Base-by-base conservation (phyloP, 2,329 filamentous ascomycete genomes). In the Penicillium digitatum region DNA sequence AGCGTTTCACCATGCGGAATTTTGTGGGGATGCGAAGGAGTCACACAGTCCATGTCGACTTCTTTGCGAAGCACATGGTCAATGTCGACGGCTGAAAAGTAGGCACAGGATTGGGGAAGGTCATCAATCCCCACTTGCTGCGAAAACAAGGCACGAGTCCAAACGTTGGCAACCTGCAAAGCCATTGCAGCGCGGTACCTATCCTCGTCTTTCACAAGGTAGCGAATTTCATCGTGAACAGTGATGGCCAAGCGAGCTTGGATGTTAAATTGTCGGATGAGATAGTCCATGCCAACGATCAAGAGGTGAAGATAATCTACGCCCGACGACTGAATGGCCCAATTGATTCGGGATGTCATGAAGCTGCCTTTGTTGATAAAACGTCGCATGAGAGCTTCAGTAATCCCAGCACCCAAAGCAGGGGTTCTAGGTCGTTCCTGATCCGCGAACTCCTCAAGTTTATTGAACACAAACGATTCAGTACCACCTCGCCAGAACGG, bases 391-490 rank as follows among this genome's bases (percentile, higher is more conserved):
- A 99, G 78, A 0, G 95, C 94, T 75, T 99, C 91, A 0, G 94
- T 99, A 62, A 99, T 99, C 16, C 92, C 93, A 10, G 94, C 94
- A 3, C 90, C 94, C 4, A 99, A 81, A 0, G 96, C 92, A 0
- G 94, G 94, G 0, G 94, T 99, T 4, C 90, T 84, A 10, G 94
- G 93, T 34, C 85, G 80, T 66, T 96, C 91, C 69, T 97, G 93
- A 69, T 97, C 91, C 3, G 95, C 94, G 74, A 99, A 99, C 65
- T 96, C 91, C 76, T 99, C 95, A 0, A 99, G 83, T 68, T 90
- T 94, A 76, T 99, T 99, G 81, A 99, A 99, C 8, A 99, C 93
- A 64, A 97, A 94, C 0, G 90, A 96, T 71, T 99, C 94, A 0
- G 94, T 97, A 8, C 94, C 94, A 29, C 94, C 94, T 48, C 92